Conservation (phyloP, 129 eudicot species). For the Smallanthus sonchifolius region DNA sequence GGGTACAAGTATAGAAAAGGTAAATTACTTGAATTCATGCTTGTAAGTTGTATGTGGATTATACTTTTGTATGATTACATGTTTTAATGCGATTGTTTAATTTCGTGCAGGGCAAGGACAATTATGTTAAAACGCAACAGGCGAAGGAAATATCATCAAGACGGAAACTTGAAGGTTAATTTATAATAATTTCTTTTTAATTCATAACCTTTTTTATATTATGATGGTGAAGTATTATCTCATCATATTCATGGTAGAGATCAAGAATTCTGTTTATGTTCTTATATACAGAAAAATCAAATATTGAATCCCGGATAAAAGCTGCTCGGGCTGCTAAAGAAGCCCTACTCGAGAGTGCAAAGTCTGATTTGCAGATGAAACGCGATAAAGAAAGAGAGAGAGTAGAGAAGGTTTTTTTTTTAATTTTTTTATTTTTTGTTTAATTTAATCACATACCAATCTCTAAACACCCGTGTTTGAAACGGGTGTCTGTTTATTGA, state of each 20-base stretch:
- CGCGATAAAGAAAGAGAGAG: slow-evolving; percentile 34
- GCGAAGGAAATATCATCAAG: slow-evolving; percentile 18
- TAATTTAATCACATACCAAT: not conserved
- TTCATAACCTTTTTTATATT: not conserved
- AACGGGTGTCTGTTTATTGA: not conserved
- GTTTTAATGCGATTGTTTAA: not conserved
- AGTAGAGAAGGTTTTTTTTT: slow-evolving; percentile 25
- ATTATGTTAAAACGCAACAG: slow-evolving; percentile 16
- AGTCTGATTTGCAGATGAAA: slow-evolving; percentile 34
- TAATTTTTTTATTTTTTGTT: too few relatives aligned
- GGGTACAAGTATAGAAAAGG: slow-evolving; percentile 32
- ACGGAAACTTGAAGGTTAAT: slow-evolving; percentile 32
- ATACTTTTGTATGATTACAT: not conserved
- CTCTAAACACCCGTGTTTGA: not conserved
- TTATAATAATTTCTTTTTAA: not conserved
- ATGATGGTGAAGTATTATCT: not conserved
- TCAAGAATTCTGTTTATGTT: not conserved
- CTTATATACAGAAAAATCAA: slow-evolving; percentile 26
- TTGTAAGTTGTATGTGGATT: slow-evolving; percentile 15
- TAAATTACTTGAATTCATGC: not conserved
- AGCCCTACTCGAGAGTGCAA: slow-evolving; percentile 32
- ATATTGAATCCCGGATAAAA: slow-evolving; percentile 31
- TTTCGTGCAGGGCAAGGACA: slow-evolving; percentile 22
- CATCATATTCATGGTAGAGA: not conserved
- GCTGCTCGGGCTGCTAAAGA: slow-evolving; percentile 42